phyloP scores from a whole-genome alignment of 2,329 filamentous ascomycete species.

The Leptographium radiaticola region DNA sequence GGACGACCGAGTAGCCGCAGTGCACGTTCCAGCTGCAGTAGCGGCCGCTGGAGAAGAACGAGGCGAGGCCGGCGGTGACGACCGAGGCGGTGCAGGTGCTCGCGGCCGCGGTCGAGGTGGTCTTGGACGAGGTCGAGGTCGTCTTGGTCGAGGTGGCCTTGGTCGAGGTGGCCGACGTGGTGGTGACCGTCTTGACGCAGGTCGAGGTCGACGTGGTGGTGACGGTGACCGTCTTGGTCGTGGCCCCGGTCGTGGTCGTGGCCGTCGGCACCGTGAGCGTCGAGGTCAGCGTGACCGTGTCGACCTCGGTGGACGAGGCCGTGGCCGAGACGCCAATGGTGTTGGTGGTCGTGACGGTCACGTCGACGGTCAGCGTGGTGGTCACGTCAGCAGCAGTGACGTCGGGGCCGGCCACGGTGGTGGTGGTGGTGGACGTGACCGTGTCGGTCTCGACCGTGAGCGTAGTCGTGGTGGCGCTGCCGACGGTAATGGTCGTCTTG shows the following conservation, averaged over 20 bases:
- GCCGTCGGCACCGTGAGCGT: background rate
- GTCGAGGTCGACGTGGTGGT: background rate
- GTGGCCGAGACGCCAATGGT: background rate
- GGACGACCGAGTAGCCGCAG: background rate
- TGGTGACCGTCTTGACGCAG: background rate
- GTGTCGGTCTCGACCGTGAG: background rate
- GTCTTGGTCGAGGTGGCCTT: background rate
- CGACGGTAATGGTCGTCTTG: conserved; percentile 3
- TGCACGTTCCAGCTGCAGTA: conserved; percentile 1
- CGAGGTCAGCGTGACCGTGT: background rate
- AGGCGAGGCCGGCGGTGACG: background rate
- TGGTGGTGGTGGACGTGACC: background rate
- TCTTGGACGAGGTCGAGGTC: background rate
- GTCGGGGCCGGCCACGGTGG: background rate
- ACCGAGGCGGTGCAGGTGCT: conserved; percentile 2
- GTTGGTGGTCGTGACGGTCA: conserved; percentile 3
- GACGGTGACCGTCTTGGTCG: background rate
- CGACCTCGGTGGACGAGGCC: background rate
- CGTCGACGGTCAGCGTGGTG: background rate
- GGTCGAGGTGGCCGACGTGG: background rate
- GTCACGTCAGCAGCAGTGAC: background rate
- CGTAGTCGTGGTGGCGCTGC: background rate
- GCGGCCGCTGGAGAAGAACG: background rate
- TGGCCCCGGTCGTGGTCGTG: background rate
- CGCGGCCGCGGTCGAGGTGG: background rate